Conservation (phyloP, 176 grass and related monocot species). For the Zizania latifolia region DNA sequence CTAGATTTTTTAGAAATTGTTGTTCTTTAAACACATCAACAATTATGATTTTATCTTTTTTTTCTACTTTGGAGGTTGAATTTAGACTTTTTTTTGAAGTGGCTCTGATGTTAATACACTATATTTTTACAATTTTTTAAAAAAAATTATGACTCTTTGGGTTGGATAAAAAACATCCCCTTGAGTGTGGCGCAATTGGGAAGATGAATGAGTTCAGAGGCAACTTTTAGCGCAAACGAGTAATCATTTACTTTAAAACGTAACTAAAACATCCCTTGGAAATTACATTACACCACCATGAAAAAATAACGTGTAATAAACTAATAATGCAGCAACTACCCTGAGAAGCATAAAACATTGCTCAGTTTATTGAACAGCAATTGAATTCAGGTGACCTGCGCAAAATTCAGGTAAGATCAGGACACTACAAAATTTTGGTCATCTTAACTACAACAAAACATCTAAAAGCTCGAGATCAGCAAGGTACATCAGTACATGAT, state of each 20-base stretch:
- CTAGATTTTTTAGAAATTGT: too few relatives aligned
- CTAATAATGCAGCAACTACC: neutral
- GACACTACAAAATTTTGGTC: constrained; percentile 31
- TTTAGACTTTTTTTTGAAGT: too few relatives aligned
- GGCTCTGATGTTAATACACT: too few relatives aligned
- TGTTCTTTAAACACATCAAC: too few relatives aligned
- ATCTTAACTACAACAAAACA: constrained; percentile 6
- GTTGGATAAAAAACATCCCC: too few relatives aligned
- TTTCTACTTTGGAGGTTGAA: too few relatives aligned
- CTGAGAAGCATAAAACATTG: neutral
- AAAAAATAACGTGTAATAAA: too few relatives aligned
- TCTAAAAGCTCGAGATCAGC: constrained; percentile 2
- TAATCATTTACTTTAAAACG: neutral
- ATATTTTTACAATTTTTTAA: too few relatives aligned
- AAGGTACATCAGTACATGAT: neutral
- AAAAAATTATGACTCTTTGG: too few relatives aligned
- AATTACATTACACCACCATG: neutral
- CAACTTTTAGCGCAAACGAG: neutral
- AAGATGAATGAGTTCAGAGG: neutral
- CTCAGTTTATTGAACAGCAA: constrained; percentile 13
- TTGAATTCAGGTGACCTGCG: neutral
- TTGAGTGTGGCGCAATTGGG: neutral
- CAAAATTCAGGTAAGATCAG: neutral
- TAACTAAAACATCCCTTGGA: neutral
- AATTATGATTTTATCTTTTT: too few relatives aligned